These are phyloP conservation scores for Rhizomucor pusillus DNA, from an alignment of 371 early-diverging fungal genomes.

Conservation along the genomic window DNA sequence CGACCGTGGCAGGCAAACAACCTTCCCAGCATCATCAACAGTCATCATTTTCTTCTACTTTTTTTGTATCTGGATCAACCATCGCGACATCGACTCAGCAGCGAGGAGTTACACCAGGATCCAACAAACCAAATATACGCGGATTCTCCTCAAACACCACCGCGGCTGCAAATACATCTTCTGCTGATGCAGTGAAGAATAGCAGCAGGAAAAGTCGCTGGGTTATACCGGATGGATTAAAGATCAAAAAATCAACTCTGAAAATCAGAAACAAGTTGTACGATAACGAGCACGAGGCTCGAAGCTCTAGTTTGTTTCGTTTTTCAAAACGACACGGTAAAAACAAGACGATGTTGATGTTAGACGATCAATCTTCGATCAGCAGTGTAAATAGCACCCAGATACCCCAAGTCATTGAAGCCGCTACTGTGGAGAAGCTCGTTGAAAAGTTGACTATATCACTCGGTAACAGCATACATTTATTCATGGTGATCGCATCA, in stretches of 20 bases:
- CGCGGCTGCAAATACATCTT: neutral
- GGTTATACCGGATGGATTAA: conserved; percentile 5
- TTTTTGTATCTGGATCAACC: conserved; percentile 5
- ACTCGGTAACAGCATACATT: conserved; percentile 31
- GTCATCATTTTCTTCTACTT: conserved; percentile 2
- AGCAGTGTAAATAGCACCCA: conserved; percentile 4
- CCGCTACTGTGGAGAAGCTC: conserved; percentile 62
- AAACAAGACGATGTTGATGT: conserved; percentile 3
- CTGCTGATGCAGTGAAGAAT: neutral
- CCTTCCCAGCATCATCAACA: neutral
- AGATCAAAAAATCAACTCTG: neutral
- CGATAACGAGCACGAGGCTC: neutral
- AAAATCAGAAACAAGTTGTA: neutral
- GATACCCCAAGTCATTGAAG: conserved; percentile 51
- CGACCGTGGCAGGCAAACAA: conserved; percentile 10
- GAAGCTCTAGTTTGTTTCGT: neutral
- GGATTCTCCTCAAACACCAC: conserved; percentile 42
- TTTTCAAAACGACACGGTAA: conserved; percentile 3
- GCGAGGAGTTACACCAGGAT: conserved; percentile 7
- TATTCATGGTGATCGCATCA: no score
- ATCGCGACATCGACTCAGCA: conserved; percentile 16
- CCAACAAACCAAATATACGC: conserved; percentile 17
- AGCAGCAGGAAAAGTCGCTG: conserved; percentile 9
- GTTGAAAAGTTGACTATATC: conserved; percentile 61
- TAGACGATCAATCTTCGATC: neutral